A percentile compares a stretch with the other conserved stretches of the same genome.
phyloP scores from a whole-genome alignment of 208 protist species.

The Novymonas esmeraldas region DNA sequence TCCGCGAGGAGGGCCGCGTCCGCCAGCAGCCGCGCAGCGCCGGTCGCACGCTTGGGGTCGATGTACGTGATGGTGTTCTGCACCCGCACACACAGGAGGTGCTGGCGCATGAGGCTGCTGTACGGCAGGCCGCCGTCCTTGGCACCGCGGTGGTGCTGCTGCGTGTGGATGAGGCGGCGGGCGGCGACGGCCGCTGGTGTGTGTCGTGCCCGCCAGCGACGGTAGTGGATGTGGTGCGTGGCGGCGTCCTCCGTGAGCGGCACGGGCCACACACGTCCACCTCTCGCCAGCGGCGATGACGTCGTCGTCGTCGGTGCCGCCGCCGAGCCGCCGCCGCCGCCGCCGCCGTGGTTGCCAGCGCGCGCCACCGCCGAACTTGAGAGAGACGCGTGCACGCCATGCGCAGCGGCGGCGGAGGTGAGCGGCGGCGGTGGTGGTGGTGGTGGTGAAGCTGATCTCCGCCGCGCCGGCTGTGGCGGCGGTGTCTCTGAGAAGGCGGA shows the following conservation, averaged over 20 bases:
- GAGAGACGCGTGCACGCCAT: too few species aligned
- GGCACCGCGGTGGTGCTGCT: neutral
- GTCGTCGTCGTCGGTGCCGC: too few species aligned
- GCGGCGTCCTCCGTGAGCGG: neutral
- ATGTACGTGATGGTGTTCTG: conserved; percentile 42
- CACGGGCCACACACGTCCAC: neutral
- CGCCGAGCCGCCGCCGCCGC: too few species aligned
- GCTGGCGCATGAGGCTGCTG: conserved; percentile 29
- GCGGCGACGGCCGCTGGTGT: neutral
- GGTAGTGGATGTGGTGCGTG: neutral
- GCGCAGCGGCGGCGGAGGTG: too few species aligned
- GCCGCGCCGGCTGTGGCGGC: too few species aligned
- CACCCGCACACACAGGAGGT: conserved; percentile 37
- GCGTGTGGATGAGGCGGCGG: neutral
- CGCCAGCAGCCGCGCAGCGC: conserved; percentile 32
- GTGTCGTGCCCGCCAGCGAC: conserved; percentile 2
- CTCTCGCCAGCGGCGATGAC: too few species aligned
- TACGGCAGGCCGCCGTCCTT: conserved; percentile 14
- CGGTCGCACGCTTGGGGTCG: conserved; percentile 33
- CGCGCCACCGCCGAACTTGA: too few species aligned
- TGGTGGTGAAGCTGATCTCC: too few species aligned
- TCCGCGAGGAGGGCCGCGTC: conserved; percentile 34
- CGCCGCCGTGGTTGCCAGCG: too few species aligned
- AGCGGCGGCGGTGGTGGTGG: too few species aligned
- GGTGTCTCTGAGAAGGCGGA: too few species aligned